Conservation (phyloP, 495 filamentous ascomycete species). For the Penicillium diatomitis region DNA sequence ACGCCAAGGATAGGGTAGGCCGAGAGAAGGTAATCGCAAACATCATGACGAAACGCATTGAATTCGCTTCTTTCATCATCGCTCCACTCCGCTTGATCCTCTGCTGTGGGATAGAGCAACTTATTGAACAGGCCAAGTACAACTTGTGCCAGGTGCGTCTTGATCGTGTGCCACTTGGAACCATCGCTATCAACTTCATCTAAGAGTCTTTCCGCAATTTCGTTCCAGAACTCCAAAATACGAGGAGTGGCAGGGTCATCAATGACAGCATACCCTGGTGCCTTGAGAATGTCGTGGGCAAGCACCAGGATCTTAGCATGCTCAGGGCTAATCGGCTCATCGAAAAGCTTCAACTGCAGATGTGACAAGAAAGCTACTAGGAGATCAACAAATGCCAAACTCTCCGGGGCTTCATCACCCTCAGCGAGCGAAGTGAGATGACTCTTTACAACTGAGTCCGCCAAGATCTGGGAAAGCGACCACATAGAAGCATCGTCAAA, state of each 20-base stretch:
- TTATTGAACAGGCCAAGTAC: constrained; percentile 32
- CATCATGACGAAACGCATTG: constrained; percentile 68
- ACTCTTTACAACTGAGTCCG: constrained; percentile 22
- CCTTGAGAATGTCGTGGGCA: constrained; percentile 55
- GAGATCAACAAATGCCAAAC: constrained; percentile 58
- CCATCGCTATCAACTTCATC: constrained; percentile 23
- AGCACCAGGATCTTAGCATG: constrained; percentile 35
- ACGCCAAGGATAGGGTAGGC: constrained; percentile 63
- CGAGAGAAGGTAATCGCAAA: constrained; percentile 69
- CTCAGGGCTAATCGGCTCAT: constrained; percentile 16
- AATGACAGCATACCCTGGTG: constrained; percentile 62
- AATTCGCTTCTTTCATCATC: constrained; percentile 64
- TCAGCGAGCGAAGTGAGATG: constrained; percentile 40
- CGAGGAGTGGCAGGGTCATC: constrained; percentile 71
- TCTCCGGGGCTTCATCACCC: constrained; percentile 55
- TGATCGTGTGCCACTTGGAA: constrained; percentile 17
- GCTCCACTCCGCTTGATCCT: constrained; percentile 49
- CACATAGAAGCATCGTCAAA: constrained; percentile 11
- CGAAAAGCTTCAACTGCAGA: constrained; percentile 25
- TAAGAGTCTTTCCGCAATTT: constrained; percentile 31
- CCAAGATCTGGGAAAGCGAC: constrained; percentile 26
- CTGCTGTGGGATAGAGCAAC: constrained; percentile 24
- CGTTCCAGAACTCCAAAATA: constrained; percentile 78
- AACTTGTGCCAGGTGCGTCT: constrained; percentile 28
- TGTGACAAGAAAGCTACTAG: constrained; percentile 53